Evolutionary conservation across 2,329 filamentous ascomycete species (phyloP).

Genomic region (Aspergillus carbonarius): DNA sequence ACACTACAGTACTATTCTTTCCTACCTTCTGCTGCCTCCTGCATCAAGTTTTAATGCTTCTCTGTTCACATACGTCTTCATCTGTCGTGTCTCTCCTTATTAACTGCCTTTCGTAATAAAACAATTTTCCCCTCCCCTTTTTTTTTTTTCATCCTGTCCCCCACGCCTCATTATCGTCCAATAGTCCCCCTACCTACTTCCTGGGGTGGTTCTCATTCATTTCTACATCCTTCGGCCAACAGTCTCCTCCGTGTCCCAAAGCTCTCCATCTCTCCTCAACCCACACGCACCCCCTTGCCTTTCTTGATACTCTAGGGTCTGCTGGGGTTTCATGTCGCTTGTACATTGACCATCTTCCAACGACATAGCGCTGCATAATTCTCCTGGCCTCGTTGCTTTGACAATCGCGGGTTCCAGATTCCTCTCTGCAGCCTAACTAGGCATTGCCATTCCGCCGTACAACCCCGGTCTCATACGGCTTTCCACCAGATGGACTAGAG

Average conservation of each 20-base stretch:
- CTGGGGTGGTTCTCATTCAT: conserved; percentile 2
- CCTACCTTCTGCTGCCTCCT: conserved; percentile 6
- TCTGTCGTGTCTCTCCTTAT: conserved; percentile 5
- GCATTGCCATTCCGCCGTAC: conserved; percentile 17
- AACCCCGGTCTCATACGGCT: conserved; percentile 11
- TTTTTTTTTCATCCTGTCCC: not conserved
- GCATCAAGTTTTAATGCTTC: conserved; percentile 16
- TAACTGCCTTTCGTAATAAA: conserved; percentile 5
- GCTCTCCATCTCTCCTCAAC: not conserved
- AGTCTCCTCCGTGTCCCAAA: conserved; percentile 7
- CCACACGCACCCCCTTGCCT: conserved; percentile 5
- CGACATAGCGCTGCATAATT: conserved; percentile 14
- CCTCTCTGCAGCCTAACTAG: conserved; percentile 19
- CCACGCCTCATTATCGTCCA: not conserved
- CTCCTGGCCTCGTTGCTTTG: conserved; percentile 9
- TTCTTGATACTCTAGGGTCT: conserved; percentile 3
- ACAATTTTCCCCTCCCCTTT: not conserved
- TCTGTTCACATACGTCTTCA: conserved; percentile 7
- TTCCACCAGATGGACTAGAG: conserved; percentile 22
- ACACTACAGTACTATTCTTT: not conserved
- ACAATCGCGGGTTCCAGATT: conserved; percentile 12
- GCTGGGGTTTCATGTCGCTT: conserved; percentile 2
- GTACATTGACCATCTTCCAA: conserved; percentile 13
- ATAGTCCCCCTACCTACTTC: not conserved
- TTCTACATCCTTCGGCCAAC: conserved; percentile 5